Percentiles rank a stretch among this genome's conserved stretches.
Conservation (phyloP, 345 rosid genomes). For the Atalantia buxifolia region DNA sequence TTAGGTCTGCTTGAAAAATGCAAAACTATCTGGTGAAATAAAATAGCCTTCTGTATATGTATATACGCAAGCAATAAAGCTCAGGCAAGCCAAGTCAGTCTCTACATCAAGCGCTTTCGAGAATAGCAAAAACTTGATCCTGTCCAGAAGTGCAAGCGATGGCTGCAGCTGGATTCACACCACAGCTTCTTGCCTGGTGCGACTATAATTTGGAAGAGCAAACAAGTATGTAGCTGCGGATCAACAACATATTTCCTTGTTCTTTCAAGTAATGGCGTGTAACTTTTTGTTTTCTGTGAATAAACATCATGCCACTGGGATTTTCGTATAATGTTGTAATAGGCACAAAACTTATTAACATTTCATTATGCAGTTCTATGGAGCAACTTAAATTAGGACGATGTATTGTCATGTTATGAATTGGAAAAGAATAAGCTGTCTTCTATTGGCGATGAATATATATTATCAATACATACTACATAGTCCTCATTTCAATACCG, state of each 20-base stretch:
- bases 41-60: constrained; percentile 10
- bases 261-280: not conserved
- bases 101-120: not conserved
- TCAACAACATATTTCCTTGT: not conserved
- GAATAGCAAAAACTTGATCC: not conserved
- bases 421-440: not conserved
- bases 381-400: not conserved
- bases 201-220: not conserved
- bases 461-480: not conserved
- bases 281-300: not conserved
- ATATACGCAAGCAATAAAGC: constrained; percentile 15
- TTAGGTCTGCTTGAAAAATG: not conserved
- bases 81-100: not conserved
- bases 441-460: not conserved
- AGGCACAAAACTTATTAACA: not conserved
- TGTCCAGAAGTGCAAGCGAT: not conserved
- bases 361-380: not conserved
- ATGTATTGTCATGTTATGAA: not conserved
- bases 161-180: not conserved
- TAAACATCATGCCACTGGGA: not conserved
- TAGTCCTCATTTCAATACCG: too few species aligned
- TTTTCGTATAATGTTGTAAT: not conserved
- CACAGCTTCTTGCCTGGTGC: not conserved
- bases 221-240: not conserved
- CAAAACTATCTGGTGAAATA: not conserved